Percentiles rank a stretch among this genome's conserved stretches.
Conservation (phyloP, 345 rosid genomes). For the Psidium friedrichsthalianum region DNA sequence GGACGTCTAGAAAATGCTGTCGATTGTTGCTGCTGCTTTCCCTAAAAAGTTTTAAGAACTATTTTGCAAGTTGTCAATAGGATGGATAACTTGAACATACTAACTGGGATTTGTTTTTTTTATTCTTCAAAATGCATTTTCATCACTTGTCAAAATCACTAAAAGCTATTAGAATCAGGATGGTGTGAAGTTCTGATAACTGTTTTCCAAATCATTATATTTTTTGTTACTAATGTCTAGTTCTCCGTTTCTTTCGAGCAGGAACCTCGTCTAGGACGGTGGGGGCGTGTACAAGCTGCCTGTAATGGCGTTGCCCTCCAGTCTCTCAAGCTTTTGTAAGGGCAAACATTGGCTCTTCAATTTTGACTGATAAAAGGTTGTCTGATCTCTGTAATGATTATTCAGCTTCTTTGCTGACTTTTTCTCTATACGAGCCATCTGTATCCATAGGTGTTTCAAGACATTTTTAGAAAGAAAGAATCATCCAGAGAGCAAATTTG, state of each 20-base stretch:
- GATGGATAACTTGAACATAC: not conserved
- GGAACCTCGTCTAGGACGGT: slow-evolving; percentile 96
- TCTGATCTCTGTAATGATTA: not conserved
- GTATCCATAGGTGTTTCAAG: not conserved
- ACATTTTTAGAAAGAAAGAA: not conserved
- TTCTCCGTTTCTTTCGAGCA: slow-evolving; percentile 8
- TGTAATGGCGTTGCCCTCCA: slow-evolving; percentile 78
- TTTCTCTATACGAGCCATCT: not conserved
- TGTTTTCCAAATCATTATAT: not conserved
- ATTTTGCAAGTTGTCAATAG: not conserved
- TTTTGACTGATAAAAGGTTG: not conserved
- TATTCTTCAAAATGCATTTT: not conserved
- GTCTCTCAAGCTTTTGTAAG: slow-evolving; percentile 40
- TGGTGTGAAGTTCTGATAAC: not conserved
- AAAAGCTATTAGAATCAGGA: not conserved
- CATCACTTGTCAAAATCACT: not conserved
- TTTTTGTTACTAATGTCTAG: not conserved
- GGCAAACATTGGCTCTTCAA: not conserved
- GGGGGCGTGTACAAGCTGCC: slow-evolving; percentile 55
- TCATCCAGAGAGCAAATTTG: not conserved
- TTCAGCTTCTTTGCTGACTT: not conserved
- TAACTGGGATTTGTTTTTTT: not conserved
- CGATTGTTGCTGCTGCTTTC: not conserved
- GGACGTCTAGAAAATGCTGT: not conserved
- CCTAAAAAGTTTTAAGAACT: not conserved